phyloP scores from a whole-genome alignment of 495 filamentous ascomycete species.

The Aspergillus baeticus region DNA sequence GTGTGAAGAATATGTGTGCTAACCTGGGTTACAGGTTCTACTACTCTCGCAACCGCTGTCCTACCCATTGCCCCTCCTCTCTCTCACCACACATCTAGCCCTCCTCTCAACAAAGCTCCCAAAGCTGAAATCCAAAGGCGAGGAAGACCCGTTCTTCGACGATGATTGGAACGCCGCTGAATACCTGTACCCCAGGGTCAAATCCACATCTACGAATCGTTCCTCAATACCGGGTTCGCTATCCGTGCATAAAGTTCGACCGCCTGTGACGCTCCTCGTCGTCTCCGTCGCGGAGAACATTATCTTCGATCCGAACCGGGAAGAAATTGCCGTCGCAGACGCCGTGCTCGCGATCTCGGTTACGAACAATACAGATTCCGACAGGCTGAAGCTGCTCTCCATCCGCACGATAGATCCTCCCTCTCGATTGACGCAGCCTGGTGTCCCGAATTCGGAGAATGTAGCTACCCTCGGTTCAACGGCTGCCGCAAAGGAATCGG shows the following conservation, averaged over 20 bases:
- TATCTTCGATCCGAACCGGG: constrained; percentile 87
- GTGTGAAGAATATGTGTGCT: neutral
- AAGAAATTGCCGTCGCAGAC: constrained; percentile 92
- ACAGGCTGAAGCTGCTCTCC: constrained; percentile 52
- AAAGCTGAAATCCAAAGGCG: constrained; percentile 73
- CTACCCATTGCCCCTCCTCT: constrained; percentile 89
- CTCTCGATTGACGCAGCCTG: constrained; percentile 66
- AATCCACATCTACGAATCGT: constrained; percentile 8
- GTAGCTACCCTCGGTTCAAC: constrained; percentile 54
- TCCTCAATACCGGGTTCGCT: neutral
- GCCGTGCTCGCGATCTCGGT: constrained; percentile 79
- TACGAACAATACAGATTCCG: constrained; percentile 33
- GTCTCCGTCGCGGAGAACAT: constrained; percentile 83
- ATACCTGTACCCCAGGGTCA: constrained; percentile 66
- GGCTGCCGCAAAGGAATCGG: constrained; percentile 27
- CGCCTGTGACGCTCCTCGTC: constrained; percentile 87
- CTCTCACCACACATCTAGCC: constrained; percentile 92
- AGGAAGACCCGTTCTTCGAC: constrained; percentile 97
- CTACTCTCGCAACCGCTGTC: constrained; percentile 88
- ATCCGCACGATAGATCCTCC: constrained; percentile 70
- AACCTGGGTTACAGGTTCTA: constrained; percentile 63
- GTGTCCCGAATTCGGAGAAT: constrained; percentile 68
- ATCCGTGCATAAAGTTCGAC: constrained; percentile 41
- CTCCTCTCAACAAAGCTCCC: constrained; percentile 85
- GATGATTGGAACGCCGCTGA: constrained; percentile 91